These are phyloP conservation scores for Penicillium sp. DNA, from an alignment of 2,329 filamentous ascomycete genomes.

Conservation along the genomic window DNA sequence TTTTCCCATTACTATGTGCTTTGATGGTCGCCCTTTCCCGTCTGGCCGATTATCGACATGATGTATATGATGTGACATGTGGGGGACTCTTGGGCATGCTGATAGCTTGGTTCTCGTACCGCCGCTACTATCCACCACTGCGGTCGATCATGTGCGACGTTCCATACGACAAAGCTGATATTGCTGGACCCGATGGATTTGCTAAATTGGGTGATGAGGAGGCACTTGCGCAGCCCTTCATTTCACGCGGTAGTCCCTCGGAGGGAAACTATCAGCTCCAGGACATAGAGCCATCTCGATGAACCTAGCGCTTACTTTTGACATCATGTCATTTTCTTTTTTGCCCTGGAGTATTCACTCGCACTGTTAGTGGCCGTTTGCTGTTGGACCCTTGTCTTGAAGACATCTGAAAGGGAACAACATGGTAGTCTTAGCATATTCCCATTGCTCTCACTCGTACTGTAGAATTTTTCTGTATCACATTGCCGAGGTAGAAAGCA, in stretches of 20 bases:
- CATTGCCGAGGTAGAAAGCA: background rate
- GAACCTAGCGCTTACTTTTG: background rate
- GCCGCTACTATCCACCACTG: constrained; percentile 59
- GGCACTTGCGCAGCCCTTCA: constrained; percentile 14
- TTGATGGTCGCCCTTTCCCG: constrained; percentile 60
- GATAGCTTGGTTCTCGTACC: constrained; percentile 58
- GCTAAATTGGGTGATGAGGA: constrained; percentile 37
- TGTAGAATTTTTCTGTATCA: background rate
- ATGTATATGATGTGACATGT: constrained; percentile 60
- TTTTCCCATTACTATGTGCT: constrained; percentile 57
- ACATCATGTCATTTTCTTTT: background rate
- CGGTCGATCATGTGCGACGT: constrained; percentile 51
- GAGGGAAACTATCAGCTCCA: constrained; percentile 29
- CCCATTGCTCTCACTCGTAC: background rate
- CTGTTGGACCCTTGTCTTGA: background rate
- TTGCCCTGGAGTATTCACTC: background rate
- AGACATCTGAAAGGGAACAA: background rate
- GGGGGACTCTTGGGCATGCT: constrained; percentile 55
- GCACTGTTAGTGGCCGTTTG: background rate
- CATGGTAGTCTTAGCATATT: background rate
- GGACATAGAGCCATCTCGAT: constrained; percentile 15
- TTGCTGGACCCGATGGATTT: constrained; percentile 27
- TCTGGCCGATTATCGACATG: constrained; percentile 63
- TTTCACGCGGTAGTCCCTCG: constrained; percentile 12
- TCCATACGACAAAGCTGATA: constrained; percentile 44